Percentiles rank a stretch among this genome's conserved stretches.
Evolutionary conservation across 2,329 filamentous ascomycete genomes (phyloP).

Genomic region (Cryoendolithus antarcticus): DNA sequence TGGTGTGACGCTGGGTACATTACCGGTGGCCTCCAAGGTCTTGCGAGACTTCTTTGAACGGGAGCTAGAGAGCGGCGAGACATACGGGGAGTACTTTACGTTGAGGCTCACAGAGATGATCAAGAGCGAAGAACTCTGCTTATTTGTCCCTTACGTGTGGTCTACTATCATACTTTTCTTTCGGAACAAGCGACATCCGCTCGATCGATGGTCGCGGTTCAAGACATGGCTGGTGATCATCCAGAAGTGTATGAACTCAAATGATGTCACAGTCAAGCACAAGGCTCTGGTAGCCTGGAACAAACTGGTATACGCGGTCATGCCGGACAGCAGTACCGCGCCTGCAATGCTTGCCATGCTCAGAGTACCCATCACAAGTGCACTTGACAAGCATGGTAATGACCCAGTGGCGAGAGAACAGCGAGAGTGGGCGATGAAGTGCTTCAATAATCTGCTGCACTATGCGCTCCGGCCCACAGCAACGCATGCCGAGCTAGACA

Average conservation of each 20-base stretch:
- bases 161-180: slow-evolving; percentile 68
- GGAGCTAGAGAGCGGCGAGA: slow-evolving; percentile 40
- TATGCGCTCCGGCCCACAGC: slow-evolving; percentile 65
- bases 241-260: slow-evolving; percentile 72
- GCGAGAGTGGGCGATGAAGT: slow-evolving; percentile 52
- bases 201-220: slow-evolving; percentile 54
- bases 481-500: slow-evolving; percentile 53
- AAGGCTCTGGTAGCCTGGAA: slow-evolving; percentile 81
- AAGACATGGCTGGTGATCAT: slow-evolving; percentile 69
- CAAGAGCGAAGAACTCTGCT: slow-evolving; percentile 41
- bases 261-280: slow-evolving; percentile 55
- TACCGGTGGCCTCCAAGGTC: slow-evolving; percentile 53
- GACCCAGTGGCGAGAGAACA: slow-evolving; percentile 35
- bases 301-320: slow-evolving; percentile 63
- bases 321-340: slow-evolving; percentile 47
- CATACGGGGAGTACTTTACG: slow-evolving; percentile 58
- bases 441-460: slow-evolving; percentile 70
- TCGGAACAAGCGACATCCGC: slow-evolving; percentile 45
- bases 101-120: slow-evolving; percentile 57
- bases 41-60: slow-evolving; percentile 50
- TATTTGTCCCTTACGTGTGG: slow-evolving; percentile 78
- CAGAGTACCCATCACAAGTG: slow-evolving; percentile 54
- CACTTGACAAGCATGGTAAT: slow-evolving; percentile 52
- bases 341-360: slow-evolving; percentile 50
- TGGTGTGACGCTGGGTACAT: slow-evolving; percentile 55